Evolutionary conservation across 75 land plant species (phyloP).

Genomic region (Cunninghamia lanceolata): DNA sequence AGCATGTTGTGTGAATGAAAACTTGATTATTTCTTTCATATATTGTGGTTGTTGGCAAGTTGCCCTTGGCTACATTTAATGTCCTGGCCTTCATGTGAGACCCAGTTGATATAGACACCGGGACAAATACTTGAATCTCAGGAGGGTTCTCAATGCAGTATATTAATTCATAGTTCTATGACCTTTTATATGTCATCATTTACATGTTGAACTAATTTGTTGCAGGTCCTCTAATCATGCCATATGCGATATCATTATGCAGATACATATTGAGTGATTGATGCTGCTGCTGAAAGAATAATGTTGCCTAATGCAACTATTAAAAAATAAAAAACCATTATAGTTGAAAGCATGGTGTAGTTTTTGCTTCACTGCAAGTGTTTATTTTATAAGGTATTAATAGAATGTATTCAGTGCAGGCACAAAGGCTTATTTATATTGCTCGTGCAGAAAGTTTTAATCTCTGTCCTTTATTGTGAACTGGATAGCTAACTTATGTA

Average conservation of each 20-base stretch:
- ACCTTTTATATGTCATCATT: not conserved
- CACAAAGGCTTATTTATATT: not conserved
- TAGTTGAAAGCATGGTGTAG: not conserved
- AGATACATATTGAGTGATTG: not conserved
- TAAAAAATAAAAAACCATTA: not conserved
- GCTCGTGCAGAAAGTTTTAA: not conserved
- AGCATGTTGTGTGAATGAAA: not conserved
- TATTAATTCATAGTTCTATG: not conserved
- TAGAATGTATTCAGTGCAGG: not conserved
- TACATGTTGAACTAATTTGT: not conserved
- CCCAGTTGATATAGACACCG: not conserved
- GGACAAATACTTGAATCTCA: not conserved
- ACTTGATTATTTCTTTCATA: not conserved
- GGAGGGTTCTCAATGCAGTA: not conserved
- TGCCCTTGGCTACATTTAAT: constrained; percentile 13
- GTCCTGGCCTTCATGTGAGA: not conserved
- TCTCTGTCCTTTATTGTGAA: not conserved
- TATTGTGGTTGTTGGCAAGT: constrained; percentile 5
- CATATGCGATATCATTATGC: not conserved
- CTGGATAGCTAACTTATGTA: not conserved
- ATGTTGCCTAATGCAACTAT: not conserved
- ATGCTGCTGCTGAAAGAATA: not conserved
- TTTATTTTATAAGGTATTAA: not conserved
- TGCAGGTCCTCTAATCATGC: not conserved
- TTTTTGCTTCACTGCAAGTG: not conserved